phyloP scores from a whole-genome alignment of 2,329 filamentous ascomycete species.

The Proliferodiscus dingleyae region DNA sequence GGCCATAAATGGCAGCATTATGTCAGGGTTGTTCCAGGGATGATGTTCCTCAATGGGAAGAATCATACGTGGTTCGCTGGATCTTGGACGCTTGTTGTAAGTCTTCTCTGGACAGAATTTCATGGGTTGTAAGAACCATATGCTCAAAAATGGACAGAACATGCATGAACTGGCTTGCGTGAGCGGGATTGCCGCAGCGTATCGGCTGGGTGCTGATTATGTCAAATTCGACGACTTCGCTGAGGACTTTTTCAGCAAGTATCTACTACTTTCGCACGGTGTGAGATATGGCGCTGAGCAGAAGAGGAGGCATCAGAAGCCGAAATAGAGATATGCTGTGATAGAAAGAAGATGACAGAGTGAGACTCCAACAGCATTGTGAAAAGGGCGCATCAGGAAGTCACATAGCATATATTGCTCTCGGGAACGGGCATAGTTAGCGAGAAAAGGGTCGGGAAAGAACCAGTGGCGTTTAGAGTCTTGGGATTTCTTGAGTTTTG shows the following conservation, averaged over 20 bases:
- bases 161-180: slow-evolving; percentile 68
- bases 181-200: slow-evolving; percentile 65
- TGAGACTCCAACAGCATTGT: too few species aligned
- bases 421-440: too few species aligned
- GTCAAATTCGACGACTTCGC: slow-evolving; percentile 52
- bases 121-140: too few species aligned
- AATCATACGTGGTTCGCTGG: slow-evolving; percentile 45
- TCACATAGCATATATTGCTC: too few species aligned
- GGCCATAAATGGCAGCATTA: slow-evolving; percentile 57
- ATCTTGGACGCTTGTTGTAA: slow-evolving; percentile 29
- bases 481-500: too few species aligned
- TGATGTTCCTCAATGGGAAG: slow-evolving; percentile 67
- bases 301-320: slow-evolving; percentile 24
- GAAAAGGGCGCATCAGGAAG: too few species aligned
- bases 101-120: too few species aligned
- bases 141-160: too few species aligned
- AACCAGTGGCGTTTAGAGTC: too few species aligned
- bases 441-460: too few species aligned
- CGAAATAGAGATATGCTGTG: not conserved
- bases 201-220: slow-evolving; percentile 62
- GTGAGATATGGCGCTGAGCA: slow-evolving; percentile 33
- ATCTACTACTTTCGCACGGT: slow-evolving; percentile 42
- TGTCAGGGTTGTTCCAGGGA: slow-evolving; percentile 55
- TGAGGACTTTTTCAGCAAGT: slow-evolving; percentile 44
- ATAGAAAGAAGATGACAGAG: not conserved